Base-by-base conservation (phyloP, 345 rosid genomes). In the Microcos paniculata region DNA sequence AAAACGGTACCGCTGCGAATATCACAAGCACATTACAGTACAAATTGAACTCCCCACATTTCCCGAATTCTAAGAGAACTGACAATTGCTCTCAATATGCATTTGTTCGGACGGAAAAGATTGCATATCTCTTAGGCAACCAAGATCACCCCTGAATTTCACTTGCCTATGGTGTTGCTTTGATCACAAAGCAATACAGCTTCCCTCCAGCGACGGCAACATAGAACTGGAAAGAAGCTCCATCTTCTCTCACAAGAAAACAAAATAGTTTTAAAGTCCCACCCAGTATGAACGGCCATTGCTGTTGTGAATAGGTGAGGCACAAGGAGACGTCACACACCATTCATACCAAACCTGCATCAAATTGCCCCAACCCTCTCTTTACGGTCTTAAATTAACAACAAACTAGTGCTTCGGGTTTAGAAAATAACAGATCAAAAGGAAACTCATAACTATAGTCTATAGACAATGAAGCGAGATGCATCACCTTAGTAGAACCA, bases 221-320 rank as follows among this genome's bases (percentile, higher is more conserved):
- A 58, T 16, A 12, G 8, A 57, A 28, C 62, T 28, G 59, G 28
- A 55, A 53, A 38, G 16, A 43, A 38, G 15, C 18, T 21, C 31
- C 2, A n/a, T n/a, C n/a, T n/a, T 6, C 16, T 16, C 59, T 53
- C 73, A 6, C n/a, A 21, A 24, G 23, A 14, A 14, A 68, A 18
- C 16, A 1, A 6, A 4, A 68, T 48, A 18, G 8, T 71, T 23
- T 87, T 91, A 96, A 31, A 94, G 95, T 38, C 99, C 99, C 18
- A 93, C 98, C 99, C 98, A 91, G 45, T 94, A 92, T 3, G 99
- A 96, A 51, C 98, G 97, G 18, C 98, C 99, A 68, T 89, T 94
- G 88, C 87, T 85, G 89, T 96, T 96, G 87, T 94, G 99, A 58
- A 94, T 64, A 13, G 98, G 87, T 18, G 92, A 85, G 33, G 86